phyloP scores from a whole-genome alignment of 164 flowering plant species.

The Brasenia schreberi region DNA sequence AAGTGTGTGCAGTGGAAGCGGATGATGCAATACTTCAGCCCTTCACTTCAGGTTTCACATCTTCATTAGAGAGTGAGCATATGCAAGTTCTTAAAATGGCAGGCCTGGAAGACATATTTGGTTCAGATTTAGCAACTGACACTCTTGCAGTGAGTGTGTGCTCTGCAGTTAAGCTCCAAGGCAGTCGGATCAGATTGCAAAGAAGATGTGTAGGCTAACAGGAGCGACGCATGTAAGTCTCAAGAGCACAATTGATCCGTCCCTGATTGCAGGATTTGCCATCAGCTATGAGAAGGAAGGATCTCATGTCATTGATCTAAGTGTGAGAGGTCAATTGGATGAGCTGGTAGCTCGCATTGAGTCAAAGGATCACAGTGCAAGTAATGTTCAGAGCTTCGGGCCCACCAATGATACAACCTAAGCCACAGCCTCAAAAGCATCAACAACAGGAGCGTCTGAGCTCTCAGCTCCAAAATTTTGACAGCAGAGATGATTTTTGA shows the following conservation, averaged over 20 bases:
- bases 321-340: conserved; percentile 13
- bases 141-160: conserved; percentile 6
- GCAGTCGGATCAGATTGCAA: conserved; percentile 13
- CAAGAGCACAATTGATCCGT: conserved; percentile 8
- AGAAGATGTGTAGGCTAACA: conserved; percentile 10
- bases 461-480: no score
- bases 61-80: conserved; percentile 4
- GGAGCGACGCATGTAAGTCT: conserved; percentile 5
- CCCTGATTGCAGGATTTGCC: conserved; percentile 12
- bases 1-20: background rate
- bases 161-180: conserved; percentile 12
- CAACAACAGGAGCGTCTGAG: no score
- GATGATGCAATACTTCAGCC: conserved; percentile 4
- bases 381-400: background rate
- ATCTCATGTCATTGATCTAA: conserved; percentile 12
- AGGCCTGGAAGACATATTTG: background rate
- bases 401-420: background rate
- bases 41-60: conserved; percentile 6
- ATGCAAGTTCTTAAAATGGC: conserved; percentile 1
- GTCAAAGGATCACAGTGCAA: conserved; percentile 9
- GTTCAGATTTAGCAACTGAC: background rate
- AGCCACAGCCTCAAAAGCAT: background rate
- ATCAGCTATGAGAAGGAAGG: conserved; percentile 10
- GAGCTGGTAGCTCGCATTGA: conserved; percentile 11
- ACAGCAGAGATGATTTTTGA: no score